Percentiles rank a stretch among this genome's conserved stretches.
phyloP scores from a whole-genome alignment of 768 basidiomycete species.

The Leccinum disarticulatum region DNA sequence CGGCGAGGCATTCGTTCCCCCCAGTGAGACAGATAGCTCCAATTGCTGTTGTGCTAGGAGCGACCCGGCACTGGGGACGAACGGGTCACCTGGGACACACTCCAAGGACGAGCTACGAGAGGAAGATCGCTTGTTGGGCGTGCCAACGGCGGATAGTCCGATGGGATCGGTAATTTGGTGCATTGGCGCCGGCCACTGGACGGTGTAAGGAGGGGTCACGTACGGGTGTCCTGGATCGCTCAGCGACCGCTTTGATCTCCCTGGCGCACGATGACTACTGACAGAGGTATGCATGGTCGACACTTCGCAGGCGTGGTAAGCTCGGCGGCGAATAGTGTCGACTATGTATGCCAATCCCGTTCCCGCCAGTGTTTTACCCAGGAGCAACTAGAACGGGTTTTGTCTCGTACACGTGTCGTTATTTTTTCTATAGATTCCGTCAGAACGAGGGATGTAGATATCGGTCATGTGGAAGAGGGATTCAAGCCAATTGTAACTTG shows the following conservation, averaged over 20 bases:
- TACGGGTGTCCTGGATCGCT: constrained; percentile 27
- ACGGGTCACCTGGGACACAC: constrained; percentile 12
- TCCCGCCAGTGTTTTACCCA: not conserved
- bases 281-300: constrained; percentile 17
- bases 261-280: constrained; percentile 8
- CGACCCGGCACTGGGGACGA: constrained; percentile 10
- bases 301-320: not conserved
- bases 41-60: constrained; percentile 9
- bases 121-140: constrained; percentile 6
- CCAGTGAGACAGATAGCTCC: constrained; percentile 2
- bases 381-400: not conserved
- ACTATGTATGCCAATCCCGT: not conserved
- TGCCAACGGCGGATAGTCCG: not conserved
- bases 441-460: not conserved
- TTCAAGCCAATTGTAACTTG: not conserved
- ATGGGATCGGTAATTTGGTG: constrained; percentile 23
- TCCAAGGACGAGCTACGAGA: constrained; percentile 28
- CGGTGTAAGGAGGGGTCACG: constrained; percentile 23
- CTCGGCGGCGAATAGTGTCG: not conserved
- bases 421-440: constrained; percentile 1
- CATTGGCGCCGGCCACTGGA: constrained; percentile 26
- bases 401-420: constrained; percentile 7
- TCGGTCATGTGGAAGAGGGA: not conserved
- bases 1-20: constrained; percentile 9
- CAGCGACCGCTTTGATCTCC: constrained; percentile 13